phyloP scores from a whole-genome alignment of 2,329 filamentous ascomycete species.

The Biscogniauxia marginata region DNA sequence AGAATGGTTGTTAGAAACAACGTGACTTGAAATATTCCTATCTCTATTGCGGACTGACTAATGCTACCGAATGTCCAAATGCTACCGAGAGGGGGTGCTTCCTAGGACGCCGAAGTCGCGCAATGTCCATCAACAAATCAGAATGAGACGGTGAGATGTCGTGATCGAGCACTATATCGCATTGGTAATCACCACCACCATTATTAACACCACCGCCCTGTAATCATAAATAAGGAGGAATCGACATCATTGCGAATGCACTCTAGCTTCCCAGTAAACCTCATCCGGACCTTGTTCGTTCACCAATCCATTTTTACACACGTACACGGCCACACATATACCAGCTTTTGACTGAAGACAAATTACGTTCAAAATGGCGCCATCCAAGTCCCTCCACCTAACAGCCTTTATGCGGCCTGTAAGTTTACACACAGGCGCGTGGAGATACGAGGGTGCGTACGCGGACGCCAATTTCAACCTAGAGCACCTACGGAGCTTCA shows the following conservation, averaged over 20 bases:
- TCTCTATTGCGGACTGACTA: background rate
- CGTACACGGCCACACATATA: background rate
- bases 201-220: no score
- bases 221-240: background rate
- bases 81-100: background rate
- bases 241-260: background rate
- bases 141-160: background rate
- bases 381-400: constrained; percentile 45
- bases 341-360: background rate
- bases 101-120: background rate
- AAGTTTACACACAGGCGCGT: constrained; percentile 54
- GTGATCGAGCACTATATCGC: background rate
- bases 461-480: constrained; percentile 60
- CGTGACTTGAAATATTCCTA: background rate
- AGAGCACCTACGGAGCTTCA: constrained; percentile 50
- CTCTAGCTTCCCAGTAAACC: background rate
- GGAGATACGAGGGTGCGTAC: constrained; percentile 54
- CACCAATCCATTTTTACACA: background rate
- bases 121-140: background rate
- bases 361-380: background rate
- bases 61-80: background rate
- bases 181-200: background rate
- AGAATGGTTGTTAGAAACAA: no score
- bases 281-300: background rate
- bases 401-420: constrained; percentile 61